phyloP scores from a whole-genome alignment of 1,284 basidiomycete genomes.

The Rhizoctonia solani region DNA sequence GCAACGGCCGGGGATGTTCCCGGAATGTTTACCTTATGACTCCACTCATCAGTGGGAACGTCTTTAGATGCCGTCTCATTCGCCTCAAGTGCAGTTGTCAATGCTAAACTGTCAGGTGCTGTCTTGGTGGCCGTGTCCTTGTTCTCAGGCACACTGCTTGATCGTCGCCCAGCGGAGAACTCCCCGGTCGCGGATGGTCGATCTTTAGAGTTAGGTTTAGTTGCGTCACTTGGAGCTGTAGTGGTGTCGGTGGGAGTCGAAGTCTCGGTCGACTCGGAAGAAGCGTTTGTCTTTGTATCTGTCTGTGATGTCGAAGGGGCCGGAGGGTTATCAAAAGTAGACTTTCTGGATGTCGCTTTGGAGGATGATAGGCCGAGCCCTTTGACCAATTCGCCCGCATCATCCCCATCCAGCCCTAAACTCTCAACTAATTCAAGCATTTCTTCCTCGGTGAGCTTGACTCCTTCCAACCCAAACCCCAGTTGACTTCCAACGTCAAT shows the following conservation, averaged over 20 bases:
- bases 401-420: conserved; percentile 70
- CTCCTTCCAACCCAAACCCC: conserved; percentile 69
- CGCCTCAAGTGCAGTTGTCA: neutral
- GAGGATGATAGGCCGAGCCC: conserved; percentile 48
- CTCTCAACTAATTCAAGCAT: conserved; percentile 67
- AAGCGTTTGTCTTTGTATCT: neutral
- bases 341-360: neutral
- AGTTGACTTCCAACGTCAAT: conserved; percentile 70
- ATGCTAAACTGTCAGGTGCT: neutral
- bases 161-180: neutral
- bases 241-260: neutral
- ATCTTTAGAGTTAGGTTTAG: neutral
- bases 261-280: conserved; percentile 4
- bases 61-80: neutral
- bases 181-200: neutral
- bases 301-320: conserved; percentile 6
- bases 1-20: conserved; percentile 16
- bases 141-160: neutral
- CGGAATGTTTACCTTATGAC: conserved; percentile 3
- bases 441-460: conserved; percentile 75
- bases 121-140: neutral
- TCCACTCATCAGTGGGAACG: neutral
- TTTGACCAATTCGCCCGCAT: conserved; percentile 68
- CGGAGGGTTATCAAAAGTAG: neutral
- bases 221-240: neutral